These are phyloP conservation scores for Chenopodium berlandieri DNA, from an alignment of 148 eudicot species.

Conservation along the genomic window DNA sequence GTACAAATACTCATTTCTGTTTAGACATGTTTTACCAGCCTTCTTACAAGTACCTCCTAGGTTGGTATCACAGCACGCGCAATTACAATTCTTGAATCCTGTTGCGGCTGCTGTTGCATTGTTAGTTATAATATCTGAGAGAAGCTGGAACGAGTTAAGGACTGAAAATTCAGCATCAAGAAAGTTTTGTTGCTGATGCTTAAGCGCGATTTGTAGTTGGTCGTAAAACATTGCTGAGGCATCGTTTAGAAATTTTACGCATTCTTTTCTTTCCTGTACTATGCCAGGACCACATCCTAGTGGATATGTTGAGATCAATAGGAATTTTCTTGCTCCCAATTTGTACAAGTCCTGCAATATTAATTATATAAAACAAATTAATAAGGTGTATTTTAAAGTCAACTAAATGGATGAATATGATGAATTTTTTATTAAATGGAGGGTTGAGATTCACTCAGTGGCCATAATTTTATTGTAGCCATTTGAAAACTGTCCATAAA, in stretches of 20 bases:
- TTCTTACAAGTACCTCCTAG: slow-evolving; percentile 3
- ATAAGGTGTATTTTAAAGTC: no score
- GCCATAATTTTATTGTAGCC: no score
- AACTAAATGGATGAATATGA: no score
- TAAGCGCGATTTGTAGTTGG: neutral
- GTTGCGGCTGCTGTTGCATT: neutral
- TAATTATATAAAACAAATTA: no score
- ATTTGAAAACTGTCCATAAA: no score
- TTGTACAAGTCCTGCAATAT: neutral
- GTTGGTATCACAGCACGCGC: slow-evolving; percentile 4
- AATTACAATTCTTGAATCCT: neutral
- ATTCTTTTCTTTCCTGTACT: neutral
- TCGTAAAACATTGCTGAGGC: neutral
- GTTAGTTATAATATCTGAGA: neutral
- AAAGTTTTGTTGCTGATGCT: neutral
- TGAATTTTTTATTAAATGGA: no score
- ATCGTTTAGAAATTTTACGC: neutral
- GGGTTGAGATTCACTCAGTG: no score
- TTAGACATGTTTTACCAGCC: slow-evolving; percentile 5
- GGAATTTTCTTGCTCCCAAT: neutral
- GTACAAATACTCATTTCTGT: slow-evolving; percentile 14
- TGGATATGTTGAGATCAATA: neutral
- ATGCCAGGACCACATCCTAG: neutral
- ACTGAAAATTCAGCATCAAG: neutral
- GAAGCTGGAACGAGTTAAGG: neutral